Evolutionary conservation across 2,329 filamentous ascomycete genomes (phyloP).

Genomic region (Talaromyces sp.): DNA sequence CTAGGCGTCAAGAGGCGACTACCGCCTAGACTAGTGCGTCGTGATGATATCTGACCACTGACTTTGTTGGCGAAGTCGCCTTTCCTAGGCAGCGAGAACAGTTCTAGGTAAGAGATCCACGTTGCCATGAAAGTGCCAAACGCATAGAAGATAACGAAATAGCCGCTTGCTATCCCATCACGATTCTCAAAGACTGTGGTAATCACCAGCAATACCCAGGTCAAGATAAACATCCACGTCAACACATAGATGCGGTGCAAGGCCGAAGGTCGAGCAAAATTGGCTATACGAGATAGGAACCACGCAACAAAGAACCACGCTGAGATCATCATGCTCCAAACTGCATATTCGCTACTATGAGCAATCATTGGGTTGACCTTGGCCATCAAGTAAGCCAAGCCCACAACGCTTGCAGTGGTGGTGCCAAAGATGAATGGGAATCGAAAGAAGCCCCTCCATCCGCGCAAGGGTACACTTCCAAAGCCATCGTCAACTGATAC

Average conservation of each 20-base stretch:
- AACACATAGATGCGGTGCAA: constrained; percentile 77
- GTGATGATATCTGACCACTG: constrained; percentile 38
- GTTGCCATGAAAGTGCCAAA: constrained; percentile 70
- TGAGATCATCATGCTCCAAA: constrained; percentile 84
- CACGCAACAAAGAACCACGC: constrained; percentile 78
- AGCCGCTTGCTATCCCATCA: constrained; percentile 69
- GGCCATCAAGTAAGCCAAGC: constrained; percentile 68
- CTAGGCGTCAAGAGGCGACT: constrained; percentile 44
- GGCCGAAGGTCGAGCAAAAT: constrained; percentile 77
- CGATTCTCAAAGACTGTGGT: constrained; percentile 74
- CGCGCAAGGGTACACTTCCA: constrained; percentile 63
- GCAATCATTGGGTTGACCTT: constrained; percentile 87
- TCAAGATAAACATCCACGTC: constrained; percentile 76
- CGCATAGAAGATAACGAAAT: constrained; percentile 78
- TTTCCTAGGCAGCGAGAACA: constrained; percentile 73
- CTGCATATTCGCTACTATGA: constrained; percentile 83
- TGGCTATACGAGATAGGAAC: constrained; percentile 75
- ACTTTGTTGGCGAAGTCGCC: constrained; percentile 62
- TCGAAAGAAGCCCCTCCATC: constrained; percentile 78
- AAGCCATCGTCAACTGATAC: constrained; percentile 60
- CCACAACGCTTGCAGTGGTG: constrained; percentile 66
- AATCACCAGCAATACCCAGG: constrained; percentile 69
- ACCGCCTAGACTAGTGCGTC: constrained; percentile 35
- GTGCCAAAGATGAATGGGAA: constrained; percentile 73
- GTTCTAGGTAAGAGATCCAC: constrained; percentile 72